Conservation (phyloP, 495 filamentous ascomycete genomes). For the Oleoguttula mirabilis region DNA sequence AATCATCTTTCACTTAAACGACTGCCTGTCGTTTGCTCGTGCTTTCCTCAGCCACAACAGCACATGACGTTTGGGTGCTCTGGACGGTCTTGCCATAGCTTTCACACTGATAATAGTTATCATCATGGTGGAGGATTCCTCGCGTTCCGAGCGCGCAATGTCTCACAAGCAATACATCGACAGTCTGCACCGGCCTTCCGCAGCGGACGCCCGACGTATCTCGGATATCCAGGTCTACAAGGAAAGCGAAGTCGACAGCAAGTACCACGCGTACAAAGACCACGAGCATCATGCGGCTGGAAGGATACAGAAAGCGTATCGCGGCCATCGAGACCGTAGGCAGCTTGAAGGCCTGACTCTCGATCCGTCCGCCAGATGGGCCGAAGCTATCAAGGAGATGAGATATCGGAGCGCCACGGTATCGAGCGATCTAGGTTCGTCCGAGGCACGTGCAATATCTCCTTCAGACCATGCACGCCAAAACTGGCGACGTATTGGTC, state of each 20-base stretch:
- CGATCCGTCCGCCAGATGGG: constrained; percentile 57
- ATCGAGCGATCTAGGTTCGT: neutral
- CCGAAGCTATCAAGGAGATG: constrained; percentile 35
- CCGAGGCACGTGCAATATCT: neutral
- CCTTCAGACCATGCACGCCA: constrained; percentile 36
- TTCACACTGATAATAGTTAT: neutral
- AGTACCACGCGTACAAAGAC: constrained; percentile 7
- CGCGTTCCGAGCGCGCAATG: neutral
- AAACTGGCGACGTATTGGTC: constrained; percentile 63
- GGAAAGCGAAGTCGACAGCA: constrained; percentile 6
- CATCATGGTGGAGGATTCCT: neutral
- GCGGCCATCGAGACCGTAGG: constrained; percentile 55
- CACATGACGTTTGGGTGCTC: too few species aligned
- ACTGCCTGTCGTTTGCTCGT: too few species aligned
- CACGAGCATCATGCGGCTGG: constrained; percentile 33
- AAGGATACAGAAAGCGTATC: constrained; percentile 52
- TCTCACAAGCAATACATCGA: constrained; percentile 8
- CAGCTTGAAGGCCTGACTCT: constrained; percentile 51
- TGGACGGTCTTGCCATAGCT: constrained; percentile 3
- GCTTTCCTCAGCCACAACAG: too few species aligned
- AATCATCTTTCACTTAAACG: too few species aligned
- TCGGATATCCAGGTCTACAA: constrained; percentile 2
- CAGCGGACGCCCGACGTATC: neutral
- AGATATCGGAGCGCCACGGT: constrained; percentile 10
- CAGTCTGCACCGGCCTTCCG: neutral